Conservation (phyloP, 1,139 yeast species). For the Pichia inconspicua region DNA sequence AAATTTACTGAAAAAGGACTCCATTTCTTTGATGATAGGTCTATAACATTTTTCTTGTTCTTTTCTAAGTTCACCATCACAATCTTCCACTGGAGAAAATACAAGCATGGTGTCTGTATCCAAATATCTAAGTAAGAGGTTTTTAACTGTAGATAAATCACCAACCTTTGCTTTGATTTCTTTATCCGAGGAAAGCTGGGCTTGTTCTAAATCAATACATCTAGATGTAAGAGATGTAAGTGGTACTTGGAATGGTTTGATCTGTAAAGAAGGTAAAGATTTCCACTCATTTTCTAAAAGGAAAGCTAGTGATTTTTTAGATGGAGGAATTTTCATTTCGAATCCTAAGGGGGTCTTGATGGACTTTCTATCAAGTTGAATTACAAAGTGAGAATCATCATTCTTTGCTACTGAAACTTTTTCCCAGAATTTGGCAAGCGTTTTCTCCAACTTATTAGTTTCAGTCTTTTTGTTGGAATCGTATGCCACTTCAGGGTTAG, state of each 20-base stretch:
- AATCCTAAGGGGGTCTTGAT: slow-evolving; percentile 81
- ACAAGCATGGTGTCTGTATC: slow-evolving; percentile 92
- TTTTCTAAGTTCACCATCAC: slow-evolving; percentile 69
- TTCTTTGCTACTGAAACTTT: slow-evolving; percentile 45
- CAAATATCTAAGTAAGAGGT: slow-evolving; percentile 62
- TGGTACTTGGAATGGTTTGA: slow-evolving; percentile 77
- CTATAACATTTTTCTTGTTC: slow-evolving; percentile 71
- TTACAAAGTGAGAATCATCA: slow-evolving; percentile 21
- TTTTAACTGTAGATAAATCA: slow-evolving; percentile 45
- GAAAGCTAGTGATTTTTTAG: slow-evolving; percentile 59
- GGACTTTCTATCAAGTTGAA: slow-evolving; percentile 68
- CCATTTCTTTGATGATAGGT: slow-evolving; percentile 66
- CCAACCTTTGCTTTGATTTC: slow-evolving; percentile 57
- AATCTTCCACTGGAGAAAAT: slow-evolving; percentile 74
- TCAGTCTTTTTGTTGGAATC: slow-evolving; percentile 52
- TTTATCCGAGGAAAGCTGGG: slow-evolving; percentile 32
- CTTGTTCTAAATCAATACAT: slow-evolving; percentile 58
- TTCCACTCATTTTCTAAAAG: slow-evolving; percentile 87
- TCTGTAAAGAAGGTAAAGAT: slow-evolving; percentile 57
- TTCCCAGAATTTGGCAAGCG: slow-evolving; percentile 79
- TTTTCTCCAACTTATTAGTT: slow-evolving; percentile 63
- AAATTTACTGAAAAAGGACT: slow-evolving; percentile 47
- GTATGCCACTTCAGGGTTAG: slow-evolving; percentile 24
- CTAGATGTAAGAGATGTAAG: slow-evolving; percentile 81
- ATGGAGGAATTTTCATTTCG: slow-evolving; percentile 53